phyloP scores from a whole-genome alignment of 495 filamentous ascomycete species.

The Massariosphaeria phaeospora region DNA sequence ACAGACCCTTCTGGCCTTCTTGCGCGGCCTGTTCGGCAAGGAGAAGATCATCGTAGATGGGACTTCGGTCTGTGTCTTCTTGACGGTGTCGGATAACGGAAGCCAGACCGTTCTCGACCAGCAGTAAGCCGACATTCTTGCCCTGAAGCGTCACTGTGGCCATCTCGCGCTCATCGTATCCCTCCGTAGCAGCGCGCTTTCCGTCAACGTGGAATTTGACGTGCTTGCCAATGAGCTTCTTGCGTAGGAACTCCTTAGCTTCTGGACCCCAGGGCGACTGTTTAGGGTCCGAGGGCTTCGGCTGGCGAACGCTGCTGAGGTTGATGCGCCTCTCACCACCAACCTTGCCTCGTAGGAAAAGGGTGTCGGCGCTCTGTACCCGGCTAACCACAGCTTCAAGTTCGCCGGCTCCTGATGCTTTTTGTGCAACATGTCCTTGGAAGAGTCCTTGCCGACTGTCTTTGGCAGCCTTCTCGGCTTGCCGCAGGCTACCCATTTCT shows the following conservation, averaged over 20 bases:
- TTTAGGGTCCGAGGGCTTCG: conserved; percentile 73
- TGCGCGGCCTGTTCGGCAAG: conserved; percentile 81
- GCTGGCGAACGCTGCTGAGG: conserved; percentile 86
- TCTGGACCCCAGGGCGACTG: conserved; percentile 85
- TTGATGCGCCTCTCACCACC: conserved; percentile 84
- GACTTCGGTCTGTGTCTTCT: conserved; percentile 86
- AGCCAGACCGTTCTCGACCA: conserved; percentile 87
- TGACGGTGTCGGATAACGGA: conserved; percentile 90
- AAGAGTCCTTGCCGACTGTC: conserved; percentile 67
- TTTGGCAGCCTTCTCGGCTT: conserved; percentile 83
- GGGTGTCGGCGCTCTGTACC: conserved; percentile 81
- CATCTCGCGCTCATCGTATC: conserved; percentile 90
- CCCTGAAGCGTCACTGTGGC: conserved; percentile 76
- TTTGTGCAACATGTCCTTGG: conserved; percentile 66
- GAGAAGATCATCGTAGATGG: conserved; percentile 88
- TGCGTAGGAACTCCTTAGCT: conserved; percentile 92
- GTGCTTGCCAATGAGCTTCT: conserved; percentile 92
- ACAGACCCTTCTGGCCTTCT: conserved; percentile 87
- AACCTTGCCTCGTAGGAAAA: conserved; percentile 76
- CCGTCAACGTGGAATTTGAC: conserved; percentile 84
- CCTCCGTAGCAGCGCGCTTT: conserved; percentile 82
- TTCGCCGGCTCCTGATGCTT: conserved; percentile 52
- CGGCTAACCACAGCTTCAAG: conserved; percentile 76
- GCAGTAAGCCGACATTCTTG: conserved; percentile 76
- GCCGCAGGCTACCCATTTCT: conserved; percentile 78